phyloP scores from a whole-genome alignment of 169 alveolate species.

The Plasmodium fragile region DNA sequence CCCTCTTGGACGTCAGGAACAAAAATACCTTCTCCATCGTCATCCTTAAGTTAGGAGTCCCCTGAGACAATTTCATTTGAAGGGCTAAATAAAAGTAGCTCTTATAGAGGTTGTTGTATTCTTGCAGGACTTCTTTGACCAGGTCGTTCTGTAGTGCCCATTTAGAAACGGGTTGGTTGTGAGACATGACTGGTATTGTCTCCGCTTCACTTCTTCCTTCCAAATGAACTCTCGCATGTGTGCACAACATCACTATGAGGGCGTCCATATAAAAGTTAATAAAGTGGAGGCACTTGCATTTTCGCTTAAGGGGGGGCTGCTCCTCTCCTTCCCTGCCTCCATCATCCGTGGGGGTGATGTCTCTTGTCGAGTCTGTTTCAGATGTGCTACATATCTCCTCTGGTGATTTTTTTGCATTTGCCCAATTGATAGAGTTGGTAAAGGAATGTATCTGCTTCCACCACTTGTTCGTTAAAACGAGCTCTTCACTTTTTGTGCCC shows the following conservation, averaged over 20 bases:
- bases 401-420: not conserved
- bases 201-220: not conserved
- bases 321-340: not conserved
- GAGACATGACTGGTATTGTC: not conserved
- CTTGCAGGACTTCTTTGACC: slow-evolving; percentile 8
- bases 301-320: not conserved
- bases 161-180: not conserved
- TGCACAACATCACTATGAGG: slow-evolving; percentile 1
- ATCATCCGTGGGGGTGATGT: not conserved
- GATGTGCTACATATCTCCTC: not conserved
- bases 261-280: slow-evolving; percentile 28
- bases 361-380: not conserved
- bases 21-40: slow-evolving; percentile 18
- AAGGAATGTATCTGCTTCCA: slow-evolving; percentile 12
- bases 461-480: slow-evolving; percentile 7
- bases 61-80: slow-evolving; percentile 1
- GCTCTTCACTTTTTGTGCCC: not conserved
- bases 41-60: not conserved
- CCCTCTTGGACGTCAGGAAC: slow-evolving; percentile 3
- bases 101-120: slow-evolving; percentile 9
- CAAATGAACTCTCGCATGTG: not conserved
- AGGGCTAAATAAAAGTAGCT: slow-evolving; percentile 16
- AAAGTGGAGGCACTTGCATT: slow-evolving; percentile 36
- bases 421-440: slow-evolving; percentile 3
- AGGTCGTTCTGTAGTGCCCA: slow-evolving; percentile 5